Evolutionary conservation across 164 flowering plant species (phyloP).

Genomic region (Protea cynaroides): DNA sequence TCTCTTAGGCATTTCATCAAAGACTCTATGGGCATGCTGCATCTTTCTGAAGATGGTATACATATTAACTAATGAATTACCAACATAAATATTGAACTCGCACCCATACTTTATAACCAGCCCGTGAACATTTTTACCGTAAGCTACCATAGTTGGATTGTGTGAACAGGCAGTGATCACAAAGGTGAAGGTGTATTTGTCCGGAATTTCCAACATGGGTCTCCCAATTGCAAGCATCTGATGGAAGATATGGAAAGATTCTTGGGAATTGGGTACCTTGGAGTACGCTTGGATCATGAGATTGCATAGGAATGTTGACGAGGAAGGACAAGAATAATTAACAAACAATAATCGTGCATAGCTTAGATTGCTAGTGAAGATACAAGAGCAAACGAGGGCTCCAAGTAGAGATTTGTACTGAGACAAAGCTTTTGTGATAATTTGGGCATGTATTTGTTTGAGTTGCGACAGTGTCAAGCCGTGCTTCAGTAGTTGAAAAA

Average conservation of each 20-base stretch:
- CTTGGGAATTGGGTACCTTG: not conserved
- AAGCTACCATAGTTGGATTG: too few relatives aligned
- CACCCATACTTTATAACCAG: too few relatives aligned
- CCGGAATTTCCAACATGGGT: not conserved
- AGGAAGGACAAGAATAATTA: not conserved
- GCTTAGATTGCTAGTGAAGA: constrained; percentile 12
- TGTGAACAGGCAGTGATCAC: too few relatives aligned
- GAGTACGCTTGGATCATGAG: not conserved
- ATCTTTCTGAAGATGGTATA: too few relatives aligned
- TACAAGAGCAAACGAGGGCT: constrained; percentile 31
- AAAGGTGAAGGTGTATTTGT: too few relatives aligned
- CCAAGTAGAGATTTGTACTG: constrained; percentile 7
- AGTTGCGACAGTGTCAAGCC: constrained; percentile 19
- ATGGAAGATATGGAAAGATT: not conserved
- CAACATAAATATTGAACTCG: too few relatives aligned
- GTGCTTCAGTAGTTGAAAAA: constrained; percentile 22
- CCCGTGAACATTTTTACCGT: too few relatives aligned
- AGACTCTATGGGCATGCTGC: too few relatives aligned
- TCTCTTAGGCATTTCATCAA: too few relatives aligned
- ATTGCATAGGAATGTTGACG: not conserved
- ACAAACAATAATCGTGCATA: constrained; percentile 24
- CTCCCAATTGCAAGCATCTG: not conserved
- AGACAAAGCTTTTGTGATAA: constrained; percentile 19
- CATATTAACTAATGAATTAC: too few relatives aligned
- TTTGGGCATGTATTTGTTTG: constrained; percentile 38